phyloP scores from a whole-genome alignment of 2,329 filamentous ascomycete genomes.

The Diatrype stigma region DNA sequence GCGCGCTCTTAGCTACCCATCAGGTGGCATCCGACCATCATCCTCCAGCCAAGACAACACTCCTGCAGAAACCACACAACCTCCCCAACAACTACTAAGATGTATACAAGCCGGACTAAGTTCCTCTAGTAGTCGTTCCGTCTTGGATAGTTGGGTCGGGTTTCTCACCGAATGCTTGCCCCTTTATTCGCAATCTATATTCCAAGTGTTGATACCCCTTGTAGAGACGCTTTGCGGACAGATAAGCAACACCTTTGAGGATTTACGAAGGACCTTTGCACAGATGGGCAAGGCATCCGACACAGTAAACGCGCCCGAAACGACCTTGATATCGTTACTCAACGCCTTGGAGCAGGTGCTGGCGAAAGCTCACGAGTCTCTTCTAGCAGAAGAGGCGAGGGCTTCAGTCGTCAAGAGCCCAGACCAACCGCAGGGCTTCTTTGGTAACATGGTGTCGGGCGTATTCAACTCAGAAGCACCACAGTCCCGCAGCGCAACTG shows the following conservation, averaged over 20 bases:
- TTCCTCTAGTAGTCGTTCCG: conserved; percentile 65
- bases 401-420: conserved; percentile 68
- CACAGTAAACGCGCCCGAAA: conserved; percentile 52
- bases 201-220: conserved; percentile 84
- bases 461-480: conserved; percentile 77
- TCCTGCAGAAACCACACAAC: conserved; percentile 37
- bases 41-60: conserved; percentile 27
- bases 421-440: conserved; percentile 81
- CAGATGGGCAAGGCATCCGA: conserved; percentile 25
- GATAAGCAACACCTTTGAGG: conserved; percentile 67
- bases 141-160: conserved; percentile 87
- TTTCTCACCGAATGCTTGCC: conserved; percentile 82
- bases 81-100: conserved; percentile 70
- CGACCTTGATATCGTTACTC: conserved; percentile 78
- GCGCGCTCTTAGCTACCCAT: conserved; percentile 38
- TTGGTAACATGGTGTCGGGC: conserved; percentile 90
- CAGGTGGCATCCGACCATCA: conserved; percentile 36
- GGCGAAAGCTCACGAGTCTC: conserved; percentile 77
- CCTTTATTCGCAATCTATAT: conserved; percentile 78
- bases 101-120: conserved; percentile 80
- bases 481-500: conserved; percentile 76
- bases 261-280: conserved; percentile 63
- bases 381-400: conserved; percentile 71
- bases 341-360: conserved; percentile 90
- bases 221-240: conserved; percentile 85